Percentiles rank a stretch among this genome's conserved stretches.
Evolutionary conservation across 768 basidiomycete species (phyloP).

Genomic region (Tricholoma sp.): DNA sequence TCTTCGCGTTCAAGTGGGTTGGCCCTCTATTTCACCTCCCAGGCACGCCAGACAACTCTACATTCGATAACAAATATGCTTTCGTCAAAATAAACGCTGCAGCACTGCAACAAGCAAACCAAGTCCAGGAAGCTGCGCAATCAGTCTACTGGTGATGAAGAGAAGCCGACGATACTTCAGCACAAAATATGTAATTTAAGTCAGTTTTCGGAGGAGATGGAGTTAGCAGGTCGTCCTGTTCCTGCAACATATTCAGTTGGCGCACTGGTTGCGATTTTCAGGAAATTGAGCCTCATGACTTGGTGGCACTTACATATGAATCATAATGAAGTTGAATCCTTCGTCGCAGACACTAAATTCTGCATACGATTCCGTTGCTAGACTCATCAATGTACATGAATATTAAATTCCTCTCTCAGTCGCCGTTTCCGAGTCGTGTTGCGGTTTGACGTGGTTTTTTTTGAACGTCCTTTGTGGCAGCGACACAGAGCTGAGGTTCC

Average conservation of each 20-base stretch:
- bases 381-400: too few species aligned
- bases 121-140: neutral
- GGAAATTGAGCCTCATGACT: neutral
- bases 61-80: neutral
- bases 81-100: conserved; percentile 1
- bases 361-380: too few species aligned
- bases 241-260: conserved; percentile 14
- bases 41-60: too few species aligned
- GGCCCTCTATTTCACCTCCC: too few species aligned
- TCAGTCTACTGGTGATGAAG: neutral
- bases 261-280: conserved; percentile 10
- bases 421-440: too few species aligned
- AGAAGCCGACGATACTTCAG: neutral
- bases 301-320: too few species aligned
- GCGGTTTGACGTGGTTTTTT: too few species aligned
- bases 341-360: too few species aligned
- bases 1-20: conserved; percentile 11
- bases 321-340: too few species aligned
- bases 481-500: too few species aligned
- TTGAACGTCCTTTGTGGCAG: too few species aligned
- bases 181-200: conserved; percentile 7
- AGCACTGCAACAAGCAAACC: neutral
- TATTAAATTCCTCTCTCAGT: too few species aligned
- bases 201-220: conserved; percentile 19
- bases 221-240: conserved; percentile 17